phyloP scores from a whole-genome alignment of 805 yeast species.

The Nakazawaea sp. region DNA sequence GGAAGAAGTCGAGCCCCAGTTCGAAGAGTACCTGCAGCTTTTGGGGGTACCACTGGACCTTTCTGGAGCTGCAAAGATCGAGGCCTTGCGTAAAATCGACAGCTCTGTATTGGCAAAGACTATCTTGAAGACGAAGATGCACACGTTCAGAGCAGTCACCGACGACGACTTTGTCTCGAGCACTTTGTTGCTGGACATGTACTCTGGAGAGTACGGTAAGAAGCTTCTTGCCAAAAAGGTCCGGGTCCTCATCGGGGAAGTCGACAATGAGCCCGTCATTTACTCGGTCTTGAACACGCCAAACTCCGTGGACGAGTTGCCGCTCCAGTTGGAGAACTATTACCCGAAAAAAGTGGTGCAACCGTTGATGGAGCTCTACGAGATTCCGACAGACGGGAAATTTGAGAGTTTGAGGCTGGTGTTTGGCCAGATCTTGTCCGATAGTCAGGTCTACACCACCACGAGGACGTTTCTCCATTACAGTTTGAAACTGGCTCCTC shows the following conservation, averaged over 20 bases:
- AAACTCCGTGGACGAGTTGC: slow-evolving; percentile 20
- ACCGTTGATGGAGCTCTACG: slow-evolving; percentile 16
- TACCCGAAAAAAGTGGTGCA: slow-evolving; percentile 25
- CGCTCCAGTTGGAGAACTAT: slow-evolving; percentile 27
- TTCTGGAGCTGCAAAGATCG: slow-evolving; percentile 13
- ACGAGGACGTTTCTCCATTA: slow-evolving; percentile 28
- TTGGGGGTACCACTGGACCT: slow-evolving; percentile 15
- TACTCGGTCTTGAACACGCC: slow-evolving; percentile 28
- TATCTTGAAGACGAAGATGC: slow-evolving; percentile 19
- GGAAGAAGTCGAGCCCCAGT: slow-evolving; percentile 28
- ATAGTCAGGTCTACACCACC: slow-evolving; percentile 31
- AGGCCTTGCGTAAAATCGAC: slow-evolving; percentile 10
- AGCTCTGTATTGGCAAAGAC: slow-evolving; percentile 14
- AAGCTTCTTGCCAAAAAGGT: slow-evolving; percentile 16
- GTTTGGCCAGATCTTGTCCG: slow-evolving; percentile 29
- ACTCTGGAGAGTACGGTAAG: slow-evolving; percentile 22
- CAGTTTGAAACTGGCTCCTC: slow-evolving; percentile 16
- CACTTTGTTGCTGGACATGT: slow-evolving; percentile 24
- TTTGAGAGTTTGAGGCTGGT: slow-evolving; percentile 14
- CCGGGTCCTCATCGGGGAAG: slow-evolving; percentile 28
- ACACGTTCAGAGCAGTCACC: slow-evolving; percentile 33
- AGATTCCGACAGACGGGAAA: slow-evolving; percentile 12
- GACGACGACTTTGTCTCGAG: slow-evolving; percentile 29
- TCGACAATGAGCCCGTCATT: slow-evolving; percentile 25
- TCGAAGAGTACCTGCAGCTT: slow-evolving; percentile 25